Base-by-base conservation (phyloP, 805 yeast genomes). In the Candida awuae region DNA sequence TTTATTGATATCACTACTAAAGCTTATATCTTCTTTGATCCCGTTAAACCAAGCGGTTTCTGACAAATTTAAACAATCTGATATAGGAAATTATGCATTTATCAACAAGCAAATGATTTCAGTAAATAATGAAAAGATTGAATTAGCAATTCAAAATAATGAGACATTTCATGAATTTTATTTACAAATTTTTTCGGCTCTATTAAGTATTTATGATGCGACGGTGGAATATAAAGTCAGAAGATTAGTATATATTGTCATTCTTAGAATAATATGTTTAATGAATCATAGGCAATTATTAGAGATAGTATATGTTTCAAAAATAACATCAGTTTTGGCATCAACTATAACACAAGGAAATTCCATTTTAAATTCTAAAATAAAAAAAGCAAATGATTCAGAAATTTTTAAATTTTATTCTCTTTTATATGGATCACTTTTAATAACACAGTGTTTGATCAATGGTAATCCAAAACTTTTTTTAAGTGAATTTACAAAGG, bases 201-300 rank as follows among this genome's bases (percentile, higher is more conserved):
- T 85, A 37, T 56, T 82, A 9, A 76, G 73, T 44, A 70, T 84
- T 8, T 85, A 79, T 50, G 77, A 82, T 26, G 77, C 90, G 2
- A 71, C 90, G 0, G 80, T 83, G 53, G 85, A 83, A 42, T 74
- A 68, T 45, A 73, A 72, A 13, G 66, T 82, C 7, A 70, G 92
- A 47, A 67, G 77, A 38, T 65, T 71, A 37, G 73, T 72, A 1
- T 58, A 83, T 17, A 58, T 77, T 10, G 68, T 75, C 14, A 50
- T 84, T 14, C 55, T 73, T 12, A 68, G 84, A 44, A 66, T 79
- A 13, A 56, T 74, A 1, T 56, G 68, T 0, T 66, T 74, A 29
- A 47, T 70, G 13, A 55, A 58, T 1, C 49, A 55, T 4, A 47
- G 52, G 0, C 56, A 57, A 3, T 59, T 68, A 3, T 49, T 54